phyloP scores from a whole-genome alignment of 768 basidiomycete genomes.

The Exsudoporus frostii region DNA sequence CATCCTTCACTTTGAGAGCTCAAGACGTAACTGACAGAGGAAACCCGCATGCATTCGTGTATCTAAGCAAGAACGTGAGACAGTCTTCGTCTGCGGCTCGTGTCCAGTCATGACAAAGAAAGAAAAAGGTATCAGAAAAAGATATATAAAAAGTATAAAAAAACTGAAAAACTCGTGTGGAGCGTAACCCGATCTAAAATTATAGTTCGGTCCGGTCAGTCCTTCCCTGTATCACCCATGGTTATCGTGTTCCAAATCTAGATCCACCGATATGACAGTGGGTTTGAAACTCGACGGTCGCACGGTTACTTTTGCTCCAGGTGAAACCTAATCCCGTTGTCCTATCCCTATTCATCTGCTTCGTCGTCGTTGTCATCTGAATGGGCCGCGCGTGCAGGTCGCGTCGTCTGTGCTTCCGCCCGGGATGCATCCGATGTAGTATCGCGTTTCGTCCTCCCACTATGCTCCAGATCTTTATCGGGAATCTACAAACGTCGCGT shows the following conservation, averaged over 20 bases:
- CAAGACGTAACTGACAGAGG: background rate
- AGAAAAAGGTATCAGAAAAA: too few species aligned
- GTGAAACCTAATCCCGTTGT: too few species aligned
- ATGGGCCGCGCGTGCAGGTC: slow-evolving; percentile 9
- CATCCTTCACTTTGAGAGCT: too few species aligned
- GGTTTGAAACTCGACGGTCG: slow-evolving; percentile 52
- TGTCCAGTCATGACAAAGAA: too few species aligned
- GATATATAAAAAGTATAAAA: too few species aligned
- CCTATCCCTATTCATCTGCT: background rate
- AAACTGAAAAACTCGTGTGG: too few species aligned
- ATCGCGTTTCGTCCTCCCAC: background rate
- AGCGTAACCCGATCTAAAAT: too few species aligned
- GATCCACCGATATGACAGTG: slow-evolving; percentile 29
- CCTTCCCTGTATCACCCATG: too few species aligned
- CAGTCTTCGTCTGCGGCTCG: background rate
- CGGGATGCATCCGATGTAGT: background rate
- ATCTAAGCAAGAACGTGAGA: background rate
- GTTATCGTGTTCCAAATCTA: too few species aligned
- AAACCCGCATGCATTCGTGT: background rate
- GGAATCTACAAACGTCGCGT: slow-evolving; percentile 34
- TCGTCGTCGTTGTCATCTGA: slow-evolving; percentile 11
- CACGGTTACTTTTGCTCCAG: slow-evolving; percentile 3
- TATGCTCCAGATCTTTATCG: slow-evolving; percentile 23
- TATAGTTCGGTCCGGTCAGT: too few species aligned
- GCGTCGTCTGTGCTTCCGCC: slow-evolving; percentile 6